Conservation (phyloP, 176 grass and related monocot genomes). For the Aegilops umbellulata region DNA sequence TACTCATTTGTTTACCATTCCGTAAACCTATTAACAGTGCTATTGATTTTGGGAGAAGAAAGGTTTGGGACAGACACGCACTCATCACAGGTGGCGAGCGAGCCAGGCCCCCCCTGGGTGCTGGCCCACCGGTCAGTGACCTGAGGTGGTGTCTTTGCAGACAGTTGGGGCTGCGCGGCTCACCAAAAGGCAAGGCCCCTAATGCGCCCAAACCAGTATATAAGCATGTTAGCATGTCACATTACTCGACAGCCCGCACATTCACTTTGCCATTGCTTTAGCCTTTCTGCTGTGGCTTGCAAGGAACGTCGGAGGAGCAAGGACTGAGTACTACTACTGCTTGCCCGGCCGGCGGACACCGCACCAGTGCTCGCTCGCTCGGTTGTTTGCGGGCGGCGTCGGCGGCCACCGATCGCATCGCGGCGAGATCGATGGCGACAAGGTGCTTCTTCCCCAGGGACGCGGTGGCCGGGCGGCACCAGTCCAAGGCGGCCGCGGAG, state of each 20-base stretch:
- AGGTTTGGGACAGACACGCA: neutral
- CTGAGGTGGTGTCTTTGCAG: neutral
- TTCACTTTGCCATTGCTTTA: slow-evolving; percentile 56
- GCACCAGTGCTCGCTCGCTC: neutral
- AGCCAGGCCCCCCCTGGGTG: neutral
- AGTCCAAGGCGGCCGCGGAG: slow-evolving; percentile 35
- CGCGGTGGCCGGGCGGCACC: neutral
- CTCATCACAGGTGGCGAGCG: neutral
- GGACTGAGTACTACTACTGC: neutral
- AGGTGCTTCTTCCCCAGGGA: slow-evolving; percentile 62
- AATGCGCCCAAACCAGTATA: slow-evolving; percentile 23
- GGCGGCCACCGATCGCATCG: neutral
- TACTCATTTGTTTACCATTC: neutral
- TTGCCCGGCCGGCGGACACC: neutral
- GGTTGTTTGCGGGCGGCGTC: neutral
- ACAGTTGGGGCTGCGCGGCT: slow-evolving; percentile 36
- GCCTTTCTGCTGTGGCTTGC: slow-evolving; percentile 36
- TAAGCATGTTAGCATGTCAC: slow-evolving; percentile 34
- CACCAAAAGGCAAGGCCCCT: neutral
- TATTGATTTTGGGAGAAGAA: neutral
- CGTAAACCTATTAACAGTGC: neutral
- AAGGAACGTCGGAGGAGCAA: slow-evolving; percentile 41
- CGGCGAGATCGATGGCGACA: slow-evolving; percentile 27
- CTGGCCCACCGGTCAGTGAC: slow-evolving; percentile 12
- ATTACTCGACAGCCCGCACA: slow-evolving; percentile 36